Base-by-base conservation (phyloP, 208 protist genomes). In the Leishmania amazonensis region DNA sequence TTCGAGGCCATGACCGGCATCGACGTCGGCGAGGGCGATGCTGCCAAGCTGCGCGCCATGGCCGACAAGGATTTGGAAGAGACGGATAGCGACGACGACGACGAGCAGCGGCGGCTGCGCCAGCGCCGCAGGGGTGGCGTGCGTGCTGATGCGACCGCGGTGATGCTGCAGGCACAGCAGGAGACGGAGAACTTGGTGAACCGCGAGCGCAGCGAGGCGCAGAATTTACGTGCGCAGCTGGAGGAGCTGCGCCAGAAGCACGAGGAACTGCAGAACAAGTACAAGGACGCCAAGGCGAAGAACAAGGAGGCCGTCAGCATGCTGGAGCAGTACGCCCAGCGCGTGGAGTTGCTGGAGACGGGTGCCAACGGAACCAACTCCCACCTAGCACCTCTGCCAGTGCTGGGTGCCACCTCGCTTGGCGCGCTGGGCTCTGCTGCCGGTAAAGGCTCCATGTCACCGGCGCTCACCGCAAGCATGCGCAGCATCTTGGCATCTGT, bases 231-330 rank as follows among this genome's bases (percentile, higher is more conserved):
- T 64, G 74, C 80, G 58, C 87, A 97, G 79, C 89, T 96, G n/a
- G 93, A 96, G 78, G 90, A 94, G 47, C 87, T 97, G 17, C 93
- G 89, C 68, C 87, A 81, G 70, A 92, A 96, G 84, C 87, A 97
- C 84, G 95, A 96, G 80, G 89, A 98, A 42, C 80, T 98, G 58
- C 92, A 96, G 78, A 95, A 95, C 83, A 98, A 98, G 85, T 98
- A 96, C 88, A 98, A 96, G 84, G 95, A 98, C 74, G 95, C 93
- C 47, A 98, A 98, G 89, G 78, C 83, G 31, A 97, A 96, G 87
- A 98, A 97, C 83, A 97, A 90, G 85, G 89, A 94, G 75, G 91
- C 89, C 3, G 86, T 96, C 38, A 67, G 75, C 40, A 81, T 86
- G 47, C 84, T 98, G 31, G 87, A 97, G 72, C 72, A 90, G 83